Evolutionary conservation across 2,329 filamentous ascomycete species (phyloP), one percentile per base, ranked within the genome.

Genomic region (Colletotrichum neosansevieriae): DNA sequence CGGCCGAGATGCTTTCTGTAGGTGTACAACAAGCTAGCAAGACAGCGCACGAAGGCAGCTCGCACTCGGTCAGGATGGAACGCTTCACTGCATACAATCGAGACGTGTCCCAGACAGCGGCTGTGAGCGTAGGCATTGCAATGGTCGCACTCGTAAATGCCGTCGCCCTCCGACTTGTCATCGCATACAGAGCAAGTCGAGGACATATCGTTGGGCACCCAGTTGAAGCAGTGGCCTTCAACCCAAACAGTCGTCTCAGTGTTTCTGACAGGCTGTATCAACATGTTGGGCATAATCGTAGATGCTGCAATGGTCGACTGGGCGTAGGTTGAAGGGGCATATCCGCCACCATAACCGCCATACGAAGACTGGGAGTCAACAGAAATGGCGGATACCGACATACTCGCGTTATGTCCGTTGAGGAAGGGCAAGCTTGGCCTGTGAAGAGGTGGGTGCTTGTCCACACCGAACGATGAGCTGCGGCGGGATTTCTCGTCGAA

Each of bases 391-490:
- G 87, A 89, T 44, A 89, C 84, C 15, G 87, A 89, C 64, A 88
- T 75, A 69, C 88, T 89, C 12, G 86, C 79, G 60, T 86, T 85
- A 72, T 91, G 88, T 4, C 88, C 88, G 72, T 87, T 89, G 13
- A 93, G 83, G 80, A 95, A 94, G 4, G 94, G 93, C 36, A 91
- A 82, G 76, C 88, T 93, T 5, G 92, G 91, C 47, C 91, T 86
- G 72, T 92, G 88, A 19, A 91, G 80, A 1, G 90, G 88, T 42
- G 85, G 86, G 72, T 90, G 86, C 77, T 89, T 90, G 73, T 93
- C 93, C 76, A 94, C 85, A 34, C 91, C 93, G 79, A 97, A 97
- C 1, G 94, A 97, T n/a, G 94, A 97, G 81, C 94, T 98, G 72
- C 95, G 89, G 68, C 94, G 89, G n/a, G 92, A 92, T 72, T 86